phyloP scores from a whole-genome alignment of 2,329 filamentous ascomycete species.

The Eurotiales sp. region DNA sequence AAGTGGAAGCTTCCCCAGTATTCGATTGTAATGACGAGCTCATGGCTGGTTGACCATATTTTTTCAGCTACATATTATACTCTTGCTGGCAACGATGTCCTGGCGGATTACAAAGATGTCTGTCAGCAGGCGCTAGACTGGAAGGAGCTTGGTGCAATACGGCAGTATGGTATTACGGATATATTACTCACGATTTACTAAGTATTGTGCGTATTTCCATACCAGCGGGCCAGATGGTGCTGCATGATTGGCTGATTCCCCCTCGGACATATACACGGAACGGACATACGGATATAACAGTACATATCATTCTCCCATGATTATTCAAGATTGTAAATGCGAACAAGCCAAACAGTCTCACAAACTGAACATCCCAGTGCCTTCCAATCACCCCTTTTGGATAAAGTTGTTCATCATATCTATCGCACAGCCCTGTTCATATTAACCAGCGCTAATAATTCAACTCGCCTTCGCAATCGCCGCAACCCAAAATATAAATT shows the following conservation, averaged over 20 bases:
- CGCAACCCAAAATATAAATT: no score
- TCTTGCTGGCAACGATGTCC: no score
- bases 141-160: not conserved
- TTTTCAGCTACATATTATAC: not conserved
- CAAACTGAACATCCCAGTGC: no score
- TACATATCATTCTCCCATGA: no score
- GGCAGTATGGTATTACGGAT: constrained; percentile 11
- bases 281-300: not conserved
- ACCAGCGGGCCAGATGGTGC: not conserved
- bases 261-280: not conserved
- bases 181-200: constrained; percentile 1
- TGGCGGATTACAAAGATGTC: constrained; percentile 17
- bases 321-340: no score
- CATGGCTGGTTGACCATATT: not conserved
- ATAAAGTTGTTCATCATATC: no score
- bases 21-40: constrained; percentile 4
- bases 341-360: no score
- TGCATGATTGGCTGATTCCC: not conserved
- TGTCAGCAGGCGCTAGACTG: constrained; percentile 10
- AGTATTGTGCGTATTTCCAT: not conserved
- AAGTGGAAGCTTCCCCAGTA: constrained; percentile 20
- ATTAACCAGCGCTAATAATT: not conserved
- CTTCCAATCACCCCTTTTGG: no score
- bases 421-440: not conserved
- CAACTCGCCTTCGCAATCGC: not conserved